Conservation (phyloP, 2,329 filamentous ascomycete species). For the Phialophora tarda region DNA sequence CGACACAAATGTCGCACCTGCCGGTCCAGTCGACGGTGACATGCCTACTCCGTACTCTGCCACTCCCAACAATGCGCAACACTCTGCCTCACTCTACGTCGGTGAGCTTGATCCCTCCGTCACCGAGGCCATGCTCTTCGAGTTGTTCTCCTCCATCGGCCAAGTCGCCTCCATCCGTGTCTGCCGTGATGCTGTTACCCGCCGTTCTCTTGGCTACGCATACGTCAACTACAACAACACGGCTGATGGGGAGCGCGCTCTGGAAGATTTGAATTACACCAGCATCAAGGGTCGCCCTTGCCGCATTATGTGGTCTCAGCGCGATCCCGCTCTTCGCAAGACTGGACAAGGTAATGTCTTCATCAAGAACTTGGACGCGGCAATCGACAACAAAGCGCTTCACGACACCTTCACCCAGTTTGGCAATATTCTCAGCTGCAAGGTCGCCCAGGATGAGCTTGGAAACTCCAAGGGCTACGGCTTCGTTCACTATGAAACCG, state of each 20-base stretch:
- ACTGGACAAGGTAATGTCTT: constrained; percentile 99
- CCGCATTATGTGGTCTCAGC: constrained; percentile 99
- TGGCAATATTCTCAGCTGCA: constrained; percentile 99
- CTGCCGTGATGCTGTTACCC: constrained; percentile 97
- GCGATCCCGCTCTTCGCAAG: constrained; percentile 98
- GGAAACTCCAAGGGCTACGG: constrained; percentile 98
- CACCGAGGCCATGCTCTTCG: constrained; percentile 99
- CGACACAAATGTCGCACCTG: constrained; percentile 71
- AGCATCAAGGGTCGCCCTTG: constrained; percentile 98
- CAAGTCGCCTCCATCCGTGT: constrained; percentile 99
- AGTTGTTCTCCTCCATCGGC: constrained; percentile 99
- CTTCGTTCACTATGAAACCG: constrained; percentile 99
- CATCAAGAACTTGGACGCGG: constrained; percentile 99
- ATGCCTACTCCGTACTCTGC: constrained; percentile 66
- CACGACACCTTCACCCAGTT: constrained; percentile 99
- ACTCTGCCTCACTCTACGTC: constrained; percentile 97
- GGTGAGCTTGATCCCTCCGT: constrained; percentile 97
- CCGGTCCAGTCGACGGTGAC: constrained; percentile 54
- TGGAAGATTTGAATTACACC: constrained; percentile 99
- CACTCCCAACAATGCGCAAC: constrained; percentile 76
- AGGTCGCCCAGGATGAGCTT: constrained; percentile 96
- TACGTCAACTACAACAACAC: constrained; percentile 99
- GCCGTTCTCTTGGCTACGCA: constrained; percentile 97
- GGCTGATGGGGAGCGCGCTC: constrained; percentile 92
- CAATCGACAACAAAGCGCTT: constrained; percentile 99